Evolutionary conservation across 345 rosid genomes (phyloP).

Genomic region (Angophora floribunda): DNA sequence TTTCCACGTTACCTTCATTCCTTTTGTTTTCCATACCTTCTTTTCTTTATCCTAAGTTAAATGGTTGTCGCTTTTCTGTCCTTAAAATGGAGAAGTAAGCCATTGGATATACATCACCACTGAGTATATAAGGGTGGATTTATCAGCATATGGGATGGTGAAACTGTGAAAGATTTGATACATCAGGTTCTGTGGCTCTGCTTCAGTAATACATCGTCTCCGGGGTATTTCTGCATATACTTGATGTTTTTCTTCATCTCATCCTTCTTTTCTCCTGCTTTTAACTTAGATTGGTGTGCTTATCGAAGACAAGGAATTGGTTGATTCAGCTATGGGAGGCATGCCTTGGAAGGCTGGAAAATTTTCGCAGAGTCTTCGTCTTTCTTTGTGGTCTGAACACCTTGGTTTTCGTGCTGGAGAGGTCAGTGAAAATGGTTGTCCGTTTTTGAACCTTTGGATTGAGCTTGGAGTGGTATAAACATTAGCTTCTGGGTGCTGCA

Average conservation of each 20-base stretch:
- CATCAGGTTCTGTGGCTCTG: background rate
- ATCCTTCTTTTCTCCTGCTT: background rate
- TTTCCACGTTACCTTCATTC: background rate
- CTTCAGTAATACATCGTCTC: background rate
- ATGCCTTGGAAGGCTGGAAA: slow-evolving; percentile 96
- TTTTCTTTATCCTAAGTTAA: background rate
- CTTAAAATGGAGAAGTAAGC: background rate
- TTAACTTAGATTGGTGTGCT: slow-evolving; percentile 72
- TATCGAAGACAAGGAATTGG: slow-evolving; percentile 81
- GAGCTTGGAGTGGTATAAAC: background rate
- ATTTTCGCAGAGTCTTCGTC: slow-evolving; percentile 75
- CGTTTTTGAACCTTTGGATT: background rate
- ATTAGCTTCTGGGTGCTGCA: background rate
- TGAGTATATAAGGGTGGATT: background rate
- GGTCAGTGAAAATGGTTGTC: slow-evolving; percentile 27
- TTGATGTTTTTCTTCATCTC: background rate
- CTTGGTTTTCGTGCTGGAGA: slow-evolving; percentile 73
- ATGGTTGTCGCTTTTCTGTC: background rate
- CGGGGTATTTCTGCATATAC: background rate
- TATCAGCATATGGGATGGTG: background rate
- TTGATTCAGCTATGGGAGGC: slow-evolving; percentile 88
- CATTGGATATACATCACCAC: background rate
- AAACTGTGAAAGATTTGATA: background rate
- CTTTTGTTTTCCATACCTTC: background rate
- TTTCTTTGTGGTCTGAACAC: slow-evolving; percentile 94